These are phyloP conservation scores for Golubevia pallescens DNA, from an alignment of 1,284 basidiomycete species.

Conservation along the genomic window DNA sequence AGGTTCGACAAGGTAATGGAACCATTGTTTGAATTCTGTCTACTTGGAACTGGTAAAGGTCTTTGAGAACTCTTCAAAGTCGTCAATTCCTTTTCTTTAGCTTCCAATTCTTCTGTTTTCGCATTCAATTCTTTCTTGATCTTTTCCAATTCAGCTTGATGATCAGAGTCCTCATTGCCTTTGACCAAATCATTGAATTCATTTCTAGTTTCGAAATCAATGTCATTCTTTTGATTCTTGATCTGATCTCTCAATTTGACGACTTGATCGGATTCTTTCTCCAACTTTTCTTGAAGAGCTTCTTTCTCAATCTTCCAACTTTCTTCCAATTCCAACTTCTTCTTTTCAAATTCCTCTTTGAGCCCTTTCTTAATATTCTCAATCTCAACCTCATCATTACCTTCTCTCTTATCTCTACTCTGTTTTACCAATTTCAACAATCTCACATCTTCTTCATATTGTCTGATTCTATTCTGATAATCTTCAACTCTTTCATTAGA, in stretches of 20 bases:
- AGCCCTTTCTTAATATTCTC: conserved; percentile 3
- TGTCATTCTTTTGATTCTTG: neutral
- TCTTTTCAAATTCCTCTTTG: neutral
- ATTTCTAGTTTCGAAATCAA: conserved; percentile 3
- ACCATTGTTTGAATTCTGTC: too few species aligned
- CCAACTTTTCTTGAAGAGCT: conserved; percentile 18
- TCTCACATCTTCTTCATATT: conserved; percentile 22
- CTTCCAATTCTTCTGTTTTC: neutral
- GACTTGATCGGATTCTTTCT: conserved; percentile 11
- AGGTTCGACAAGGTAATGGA: too few species aligned
- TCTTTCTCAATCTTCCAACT: conserved; percentile 17
- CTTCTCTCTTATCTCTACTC: conserved; percentile 11
- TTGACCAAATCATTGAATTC: conserved; percentile 14
- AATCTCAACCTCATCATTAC: neutral
- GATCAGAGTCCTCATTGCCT: neutral
- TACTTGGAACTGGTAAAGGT: conserved; percentile 10
- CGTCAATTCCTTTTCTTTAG: conserved; percentile 5
- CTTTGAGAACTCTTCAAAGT: conserved; percentile 10
- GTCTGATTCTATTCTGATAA: neutral
- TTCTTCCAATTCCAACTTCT: conserved; percentile 1
- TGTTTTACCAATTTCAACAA: conserved; percentile 26
- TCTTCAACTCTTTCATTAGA: conserved; percentile 18
- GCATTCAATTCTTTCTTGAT: neutral
- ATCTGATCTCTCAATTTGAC: neutral
- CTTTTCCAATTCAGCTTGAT: neutral